Evolutionary conservation across 2,329 filamentous ascomycete species (phyloP).

Genomic region (Fusarium sp.): DNA sequence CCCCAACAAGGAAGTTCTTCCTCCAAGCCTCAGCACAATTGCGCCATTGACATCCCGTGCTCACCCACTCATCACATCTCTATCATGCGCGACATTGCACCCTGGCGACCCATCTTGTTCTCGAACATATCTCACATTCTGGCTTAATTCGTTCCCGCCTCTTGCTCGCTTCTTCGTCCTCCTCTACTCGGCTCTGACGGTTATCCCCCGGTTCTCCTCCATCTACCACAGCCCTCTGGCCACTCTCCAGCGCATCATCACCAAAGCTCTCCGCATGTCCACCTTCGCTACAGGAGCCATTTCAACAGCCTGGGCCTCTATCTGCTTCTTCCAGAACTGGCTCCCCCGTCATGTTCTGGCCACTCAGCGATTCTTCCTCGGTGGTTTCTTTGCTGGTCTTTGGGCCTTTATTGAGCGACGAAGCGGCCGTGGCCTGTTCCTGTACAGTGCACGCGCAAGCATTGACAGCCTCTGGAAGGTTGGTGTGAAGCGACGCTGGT

Average conservation of each 20-base stretch:
- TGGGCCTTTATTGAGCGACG: slow-evolving; percentile 84
- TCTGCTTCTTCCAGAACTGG: slow-evolving; percentile 88
- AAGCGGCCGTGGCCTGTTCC: slow-evolving; percentile 74
- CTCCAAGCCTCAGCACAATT: slow-evolving; percentile 74
- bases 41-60: slow-evolving; percentile 84
- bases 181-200: slow-evolving; percentile 75
- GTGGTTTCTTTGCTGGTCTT: slow-evolving; percentile 85
- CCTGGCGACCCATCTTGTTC: slow-evolving; percentile 88
- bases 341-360: slow-evolving; percentile 81
- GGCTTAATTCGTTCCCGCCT: slow-evolving; percentile 83
- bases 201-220: slow-evolving; percentile 74
- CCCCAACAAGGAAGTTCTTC: slow-evolving; percentile 75
- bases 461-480: slow-evolving; percentile 92
- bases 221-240: slow-evolving; percentile 78
- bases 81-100: slow-evolving; percentile 92
- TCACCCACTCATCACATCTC: slow-evolving; percentile 85
- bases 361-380: slow-evolving; percentile 89
- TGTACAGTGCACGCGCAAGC: slow-evolving; percentile 83
- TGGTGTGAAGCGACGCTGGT: slow-evolving; percentile 89
- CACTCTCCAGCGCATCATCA: slow-evolving; percentile 74
- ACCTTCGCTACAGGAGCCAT: slow-evolving; percentile 83
- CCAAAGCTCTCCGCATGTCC: slow-evolving; percentile 78
- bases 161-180: slow-evolving; percentile 82
- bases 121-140: slow-evolving; percentile 88
- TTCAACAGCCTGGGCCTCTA: slow-evolving; percentile 86